A percentile compares a stretch with the other conserved stretches of the same genome.
These are phyloP conservation scores for Mortierella antarctica DNA, from an alignment of 192 early-diverging fungal genomes.

Conservation along the genomic window DNA sequence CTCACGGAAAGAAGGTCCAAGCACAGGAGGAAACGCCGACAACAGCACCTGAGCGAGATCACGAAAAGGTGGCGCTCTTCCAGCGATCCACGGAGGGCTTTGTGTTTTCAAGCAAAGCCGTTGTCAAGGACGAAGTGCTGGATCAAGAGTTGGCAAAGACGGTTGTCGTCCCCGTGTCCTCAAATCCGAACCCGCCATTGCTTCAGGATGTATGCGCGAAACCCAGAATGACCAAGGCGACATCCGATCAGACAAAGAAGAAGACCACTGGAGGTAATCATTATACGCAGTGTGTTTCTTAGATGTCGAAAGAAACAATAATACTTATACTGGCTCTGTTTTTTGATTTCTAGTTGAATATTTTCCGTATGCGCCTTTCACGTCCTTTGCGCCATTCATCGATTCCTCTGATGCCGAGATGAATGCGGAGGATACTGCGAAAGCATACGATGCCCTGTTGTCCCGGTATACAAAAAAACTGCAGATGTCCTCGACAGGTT, in stretches of 20 bases:
- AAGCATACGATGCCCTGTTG: slow-evolving; percentile 30
- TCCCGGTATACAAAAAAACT: slow-evolving; percentile 10
- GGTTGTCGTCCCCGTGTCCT: slow-evolving; percentile 15
- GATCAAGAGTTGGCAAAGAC: slow-evolving; percentile 18
- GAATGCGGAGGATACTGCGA: slow-evolving; percentile 55
- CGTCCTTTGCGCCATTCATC: slow-evolving; percentile 63
- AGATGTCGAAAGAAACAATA: background rate
- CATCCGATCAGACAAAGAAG: slow-evolving; percentile 28
- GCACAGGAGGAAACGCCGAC: slow-evolving; percentile 35
- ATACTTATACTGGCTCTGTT: background rate
- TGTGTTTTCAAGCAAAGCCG: slow-evolving; percentile 53
- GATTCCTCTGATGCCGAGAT: slow-evolving; percentile 61
- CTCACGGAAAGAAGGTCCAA: slow-evolving; percentile 45
- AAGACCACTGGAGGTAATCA: slow-evolving; percentile 41
- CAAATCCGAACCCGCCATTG: slow-evolving; percentile 35
- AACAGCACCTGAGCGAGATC: slow-evolving; percentile 21
- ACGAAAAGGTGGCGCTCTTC: slow-evolving; percentile 55
- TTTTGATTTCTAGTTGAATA: slow-evolving; percentile 55
- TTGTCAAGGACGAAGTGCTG: slow-evolving; percentile 22
- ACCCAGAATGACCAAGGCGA: slow-evolving; percentile 28
- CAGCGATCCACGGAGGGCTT: slow-evolving; percentile 58
- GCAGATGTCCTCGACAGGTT: background rate
- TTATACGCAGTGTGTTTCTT: background rate
- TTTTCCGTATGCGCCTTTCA: slow-evolving; percentile 59
- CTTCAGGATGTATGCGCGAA: slow-evolving; percentile 48